Conservation (phyloP, 805 yeast genomes). For the Metschnikowia borealis region DNA sequence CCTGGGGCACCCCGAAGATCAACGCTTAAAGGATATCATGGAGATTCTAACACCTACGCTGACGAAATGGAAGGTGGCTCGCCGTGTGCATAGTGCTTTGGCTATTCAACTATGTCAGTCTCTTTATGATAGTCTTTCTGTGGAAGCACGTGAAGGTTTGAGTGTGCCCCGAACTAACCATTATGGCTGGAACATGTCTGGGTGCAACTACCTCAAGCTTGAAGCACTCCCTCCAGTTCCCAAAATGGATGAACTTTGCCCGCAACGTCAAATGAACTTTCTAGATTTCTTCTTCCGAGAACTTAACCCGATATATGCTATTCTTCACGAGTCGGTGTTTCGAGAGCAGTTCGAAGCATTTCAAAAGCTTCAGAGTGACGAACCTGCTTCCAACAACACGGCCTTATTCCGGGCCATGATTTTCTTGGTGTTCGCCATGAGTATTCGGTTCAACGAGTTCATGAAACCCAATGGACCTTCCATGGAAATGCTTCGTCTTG, state of each 20-base stretch:
- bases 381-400: slow-evolving; percentile 28
- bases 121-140: slow-evolving; percentile 29
- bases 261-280: slow-evolving; percentile 14
- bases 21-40: slow-evolving; percentile 16
- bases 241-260: slow-evolving; percentile 12
- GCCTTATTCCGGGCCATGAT: slow-evolving; percentile 51
- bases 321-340: slow-evolving; percentile 52
- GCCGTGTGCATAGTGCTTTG: slow-evolving; percentile 44
- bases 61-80: slow-evolving; percentile 45
- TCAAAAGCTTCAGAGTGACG: slow-evolving; percentile 8
- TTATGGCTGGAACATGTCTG: slow-evolving; percentile 67
- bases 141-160: slow-evolving; percentile 31
- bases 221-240: slow-evolving; percentile 35
- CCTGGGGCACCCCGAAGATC: neutral
- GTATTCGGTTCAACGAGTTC: slow-evolving; percentile 50
- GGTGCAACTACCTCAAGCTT: slow-evolving; percentile 44
- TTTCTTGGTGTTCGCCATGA: slow-evolving; percentile 44
- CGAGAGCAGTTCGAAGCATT: slow-evolving; percentile 43
- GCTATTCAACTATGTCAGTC: slow-evolving; percentile 32
- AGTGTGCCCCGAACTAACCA: slow-evolving; percentile 53
- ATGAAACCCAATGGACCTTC: slow-evolving; percentile 18
- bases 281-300: slow-evolving; percentile 43
- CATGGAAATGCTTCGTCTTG: slow-evolving; percentile 28
- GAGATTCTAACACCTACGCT: slow-evolving; percentile 17
- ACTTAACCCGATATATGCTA: slow-evolving; percentile 50